These are phyloP conservation scores for Raffaelea arxii DNA, from an alignment of 2,329 filamentous ascomycete genomes.

Conservation along the genomic window DNA sequence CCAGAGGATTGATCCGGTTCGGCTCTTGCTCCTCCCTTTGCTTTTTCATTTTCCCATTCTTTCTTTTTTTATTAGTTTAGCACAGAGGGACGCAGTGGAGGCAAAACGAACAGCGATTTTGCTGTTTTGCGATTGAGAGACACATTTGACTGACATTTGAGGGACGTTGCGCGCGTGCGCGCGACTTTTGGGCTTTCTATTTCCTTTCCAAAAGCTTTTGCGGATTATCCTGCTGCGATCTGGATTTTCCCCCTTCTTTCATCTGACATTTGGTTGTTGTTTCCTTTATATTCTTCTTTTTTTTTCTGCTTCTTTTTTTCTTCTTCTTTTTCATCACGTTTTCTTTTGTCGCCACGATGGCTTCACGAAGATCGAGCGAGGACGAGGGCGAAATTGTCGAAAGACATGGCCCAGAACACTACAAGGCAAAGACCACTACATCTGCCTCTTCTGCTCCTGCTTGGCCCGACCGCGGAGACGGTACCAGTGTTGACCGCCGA, in stretches of 20 bases:
- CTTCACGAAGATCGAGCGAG: constrained; percentile 45
- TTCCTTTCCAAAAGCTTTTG: constrained; percentile 1
- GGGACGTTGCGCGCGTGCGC: too few species aligned
- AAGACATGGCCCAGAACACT: constrained; percentile 45
- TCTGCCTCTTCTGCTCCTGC: constrained; percentile 6
- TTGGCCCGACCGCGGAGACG: constrained; percentile 47
- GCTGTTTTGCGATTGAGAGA: neutral
- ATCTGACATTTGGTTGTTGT: too few species aligned
- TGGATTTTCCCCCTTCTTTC: neutral
- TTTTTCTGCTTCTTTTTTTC: neutral
- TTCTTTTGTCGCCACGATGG: constrained; percentile 14
- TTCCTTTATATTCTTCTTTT: neutral
- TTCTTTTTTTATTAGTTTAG: too few species aligned
- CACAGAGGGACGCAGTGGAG: neutral
- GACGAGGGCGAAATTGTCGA: constrained; percentile 85
- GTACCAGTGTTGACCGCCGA: constrained; percentile 84
- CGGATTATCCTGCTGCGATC: constrained; percentile 12
- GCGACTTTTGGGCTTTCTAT: neutral
- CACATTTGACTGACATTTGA: constrained; percentile 10
- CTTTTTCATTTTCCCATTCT: too few species aligned
- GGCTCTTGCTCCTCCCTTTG: constrained; percentile 12
- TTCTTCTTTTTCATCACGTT: neutral
- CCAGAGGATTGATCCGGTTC: constrained; percentile 21
- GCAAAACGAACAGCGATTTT: neutral
- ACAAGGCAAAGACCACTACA: constrained; percentile 78